Base-by-base conservation (phyloP, 2,329 filamentous ascomycete species). In the Aspergillus terreus region DNA sequence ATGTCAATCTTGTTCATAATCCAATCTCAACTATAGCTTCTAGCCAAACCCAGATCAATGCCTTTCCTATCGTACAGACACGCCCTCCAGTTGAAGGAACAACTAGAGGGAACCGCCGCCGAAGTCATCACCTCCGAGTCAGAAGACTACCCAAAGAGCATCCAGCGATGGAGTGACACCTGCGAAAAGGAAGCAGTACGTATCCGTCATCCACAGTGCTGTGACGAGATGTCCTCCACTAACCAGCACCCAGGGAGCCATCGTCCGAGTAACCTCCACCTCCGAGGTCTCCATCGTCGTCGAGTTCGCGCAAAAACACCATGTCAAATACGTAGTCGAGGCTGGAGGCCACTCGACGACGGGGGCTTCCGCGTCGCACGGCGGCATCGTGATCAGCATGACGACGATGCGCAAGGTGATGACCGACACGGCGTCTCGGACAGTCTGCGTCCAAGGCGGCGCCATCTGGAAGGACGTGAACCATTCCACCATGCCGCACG, bases 271-370 rank as follows among this genome's bases (percentile, higher is more conserved):
- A 6, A 53, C 51, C 2, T 44, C 41, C 4, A 45, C 40, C 1
- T n/a, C 25, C 3, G 57, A 59, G 23, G 50, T 59, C 2, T 44
- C 46, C 12, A 43, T 17, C 7, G 15, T 38, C 35, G 14, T 47
- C n/a, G 77, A 82, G 57, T 80, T 78, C 55, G 76, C 76, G 21
- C 67, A 64, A 1, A 59, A 71, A 12, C 62, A 78, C 44, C 60
- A 62, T 4, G 70, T 83, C 38, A 74, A 79, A 43, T 71, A 84
- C 50, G 78, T 77, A 0, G 76, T 83, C 33, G 74, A 75, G 51
- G 77, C 81, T 12, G 82, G 82, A 15, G 80, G 80, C 0, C 82
- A 84, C 63, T 79, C 78, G 1, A 81, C 81, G 0, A 73, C 74
- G 1, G 79, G 78, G 5, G 70, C 76, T 2, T 77, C 76, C 2